A percentile compares a stretch with the other conserved stretches of the same genome.
These are phyloP conservation scores for Termitomyces sp. DNA, from an alignment of 768 basidiomycete genomes.

Conservation along the genomic window DNA sequence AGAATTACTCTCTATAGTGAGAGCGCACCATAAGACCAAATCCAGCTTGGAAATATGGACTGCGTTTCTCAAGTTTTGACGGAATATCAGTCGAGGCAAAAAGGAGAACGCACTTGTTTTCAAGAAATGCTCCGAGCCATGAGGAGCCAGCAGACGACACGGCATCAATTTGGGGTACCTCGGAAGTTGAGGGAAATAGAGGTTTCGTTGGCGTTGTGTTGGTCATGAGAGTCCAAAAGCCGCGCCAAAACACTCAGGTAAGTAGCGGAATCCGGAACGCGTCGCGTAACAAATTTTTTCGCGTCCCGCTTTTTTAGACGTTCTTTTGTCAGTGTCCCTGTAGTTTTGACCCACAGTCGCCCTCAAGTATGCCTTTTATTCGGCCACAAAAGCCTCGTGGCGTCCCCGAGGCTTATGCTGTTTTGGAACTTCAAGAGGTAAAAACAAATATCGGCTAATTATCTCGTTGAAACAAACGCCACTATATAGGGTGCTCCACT, in stretches of 20 bases:
- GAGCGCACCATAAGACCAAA: conserved; percentile 88
- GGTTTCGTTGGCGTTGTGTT: background rate
- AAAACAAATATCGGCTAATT: conserved; percentile 3
- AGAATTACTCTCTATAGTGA: background rate
- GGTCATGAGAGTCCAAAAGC: background rate
- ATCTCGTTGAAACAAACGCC: background rate
- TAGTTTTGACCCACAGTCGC: background rate
- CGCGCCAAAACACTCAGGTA: background rate
- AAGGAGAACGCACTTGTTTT: conserved; percentile 63
- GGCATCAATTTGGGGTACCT: conserved; percentile 9
- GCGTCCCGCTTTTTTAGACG: conserved; percentile 17
- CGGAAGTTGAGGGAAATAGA: conserved; percentile 1
- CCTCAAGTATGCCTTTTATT: conserved; percentile 3
- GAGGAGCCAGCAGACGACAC: conserved; percentile 21
- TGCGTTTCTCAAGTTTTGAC: conserved; percentile 32
- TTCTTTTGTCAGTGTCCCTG: background rate
- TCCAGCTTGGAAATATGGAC: conserved; percentile 97
- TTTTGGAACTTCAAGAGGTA: conserved; percentile 57
- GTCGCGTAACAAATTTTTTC: conserved; percentile 21
- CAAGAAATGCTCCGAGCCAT: conserved; percentile 38
- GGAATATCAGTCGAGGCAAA: background rate
- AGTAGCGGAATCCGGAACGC: conserved; percentile 14
- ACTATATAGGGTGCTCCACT: conserved; percentile 49
- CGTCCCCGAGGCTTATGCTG: conserved; percentile 30
- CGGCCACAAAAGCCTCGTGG: conserved; percentile 2